Conservation (phyloP, 1,284 basidiomycete genomes). For the Microbotryum saponariae region DNA sequence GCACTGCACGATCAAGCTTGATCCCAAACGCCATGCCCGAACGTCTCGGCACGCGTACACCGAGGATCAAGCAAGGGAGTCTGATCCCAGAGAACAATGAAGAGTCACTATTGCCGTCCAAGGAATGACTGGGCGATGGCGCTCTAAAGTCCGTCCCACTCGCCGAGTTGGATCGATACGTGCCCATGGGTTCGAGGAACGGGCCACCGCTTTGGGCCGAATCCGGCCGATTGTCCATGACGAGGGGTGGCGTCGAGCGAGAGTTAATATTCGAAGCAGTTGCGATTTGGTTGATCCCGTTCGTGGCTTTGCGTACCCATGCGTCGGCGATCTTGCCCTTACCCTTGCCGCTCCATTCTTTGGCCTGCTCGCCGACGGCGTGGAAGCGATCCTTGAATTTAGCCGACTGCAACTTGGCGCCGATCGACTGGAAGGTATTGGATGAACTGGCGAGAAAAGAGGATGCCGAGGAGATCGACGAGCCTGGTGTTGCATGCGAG, state of each 20-base stretch:
- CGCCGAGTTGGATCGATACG: neutral
- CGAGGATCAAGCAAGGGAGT: slow-evolving; percentile 12
- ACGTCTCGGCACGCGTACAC: slow-evolving; percentile 8
- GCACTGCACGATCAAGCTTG: slow-evolving; percentile 11
- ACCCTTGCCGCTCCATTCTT: slow-evolving; percentile 22
- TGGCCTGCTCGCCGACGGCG: slow-evolving; percentile 10
- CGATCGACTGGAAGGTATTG: no score
- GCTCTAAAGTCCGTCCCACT: neutral
- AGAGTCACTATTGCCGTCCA: neutral
- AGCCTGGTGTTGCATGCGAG: no score
- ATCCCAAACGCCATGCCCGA: slow-evolving; percentile 14
- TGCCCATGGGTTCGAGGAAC: slow-evolving; percentile 4
- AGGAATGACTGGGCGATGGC: neutral
- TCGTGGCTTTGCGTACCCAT: neutral
- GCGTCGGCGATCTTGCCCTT: slow-evolving; percentile 9
- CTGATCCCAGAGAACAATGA: neutral
- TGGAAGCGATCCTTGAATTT: slow-evolving; percentile 19
- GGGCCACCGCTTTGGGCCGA: neutral
- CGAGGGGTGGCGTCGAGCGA: slow-evolving; percentile 1
- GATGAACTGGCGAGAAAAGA: no score
- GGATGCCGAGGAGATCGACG: no score
- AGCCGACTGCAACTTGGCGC: slow-evolving; percentile 1
- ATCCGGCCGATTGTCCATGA: neutral
- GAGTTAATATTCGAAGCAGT: neutral
- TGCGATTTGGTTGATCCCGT: neutral